A percentile compares a stretch with the other conserved stretches of the same genome.
Evolutionary conservation across 441 rosid species (phyloP).

Genomic region (Geranium incanum): DNA sequence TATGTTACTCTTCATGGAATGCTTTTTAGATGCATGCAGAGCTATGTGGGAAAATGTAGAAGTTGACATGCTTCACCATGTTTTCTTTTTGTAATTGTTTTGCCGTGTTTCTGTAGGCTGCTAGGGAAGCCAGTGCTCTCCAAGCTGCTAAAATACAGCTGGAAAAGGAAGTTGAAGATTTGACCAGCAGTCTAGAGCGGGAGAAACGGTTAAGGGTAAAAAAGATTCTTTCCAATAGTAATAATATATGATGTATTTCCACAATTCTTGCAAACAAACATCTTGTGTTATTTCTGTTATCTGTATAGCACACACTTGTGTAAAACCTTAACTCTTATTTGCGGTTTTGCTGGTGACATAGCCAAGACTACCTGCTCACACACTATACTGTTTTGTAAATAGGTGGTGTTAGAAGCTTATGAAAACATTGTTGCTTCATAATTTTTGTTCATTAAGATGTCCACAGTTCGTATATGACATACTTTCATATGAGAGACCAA

Average conservation of each 20-base stretch:
- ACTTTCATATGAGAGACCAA: not conserved
- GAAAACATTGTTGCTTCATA: too few relatives aligned
- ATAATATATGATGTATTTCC: not conserved
- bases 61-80: not conserved
- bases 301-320: not conserved
- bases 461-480: not conserved
- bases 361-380: too few relatives aligned
- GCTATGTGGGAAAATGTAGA: not conserved
- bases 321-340: too few relatives aligned
- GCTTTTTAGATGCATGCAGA: not conserved
- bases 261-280: not conserved
- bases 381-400: too few relatives aligned
- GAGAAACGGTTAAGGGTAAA: constrained; percentile 78
- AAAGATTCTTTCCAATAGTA: not conserved
- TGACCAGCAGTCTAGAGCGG: constrained; percentile 57
- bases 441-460: too few relatives aligned
- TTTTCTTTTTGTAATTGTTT: constrained; percentile 8
- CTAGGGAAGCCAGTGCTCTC: constrained; percentile 89
- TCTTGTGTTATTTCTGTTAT: not conserved
- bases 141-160: constrained; percentile 81
- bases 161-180: constrained; percentile 88
- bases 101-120: constrained; percentile 47
- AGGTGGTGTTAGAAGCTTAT: too few relatives aligned
- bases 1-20: not conserved
- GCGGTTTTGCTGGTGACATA: too few relatives aligned